Evolutionary conservation across 2,329 filamentous ascomycete genomes (phyloP), one percentile per base, ranked within the genome.

Genomic region (Balansia obtecta): DNA sequence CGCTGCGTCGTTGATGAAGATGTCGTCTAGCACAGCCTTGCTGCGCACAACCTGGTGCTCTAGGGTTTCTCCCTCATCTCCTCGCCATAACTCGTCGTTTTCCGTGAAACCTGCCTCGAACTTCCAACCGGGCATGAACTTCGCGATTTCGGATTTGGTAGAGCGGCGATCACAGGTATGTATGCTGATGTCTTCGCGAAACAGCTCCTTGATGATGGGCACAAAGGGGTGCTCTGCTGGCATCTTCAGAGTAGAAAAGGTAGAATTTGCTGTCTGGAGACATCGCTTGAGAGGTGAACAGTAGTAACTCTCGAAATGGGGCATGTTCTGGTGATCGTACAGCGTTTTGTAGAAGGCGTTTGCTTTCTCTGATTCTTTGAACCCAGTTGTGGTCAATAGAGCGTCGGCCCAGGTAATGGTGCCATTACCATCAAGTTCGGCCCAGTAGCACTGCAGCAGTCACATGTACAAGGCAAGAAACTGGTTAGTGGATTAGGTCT

Each of bases 101-200:
- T 86, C 82, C 0, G 70, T 61, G 57, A 88, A 86, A 0, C 77
- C 79, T 1, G 65, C 61, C 63, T 86, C 83, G 46, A 86, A 77
- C 5, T 56, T 57, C 58, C 74, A 82, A 1, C 56, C 60, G 0
- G 79, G 80, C 46, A 79, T 78, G 4, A 71, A 67, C 2, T 65
- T 54, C 15, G 66, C 64, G 53, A 86, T 80, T 52, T 72, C 71
- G 0, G 73, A 70, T 58, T 71, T 75, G 56, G 65, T 75, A 20
- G 74, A 75, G 10, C 83, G 72, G 32, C 76, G 72, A 63, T 87
- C 80, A 61, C 84, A 88, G 0, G 82, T 85, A 60, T 86, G 83
- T 41, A 80, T 76, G 49, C 75, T 80, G 50, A 86, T 77, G 2
- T 77, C 76, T 63, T 87, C 84, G 32, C 83, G 73, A 55, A 86